These are phyloP conservation scores for Leccinum griseonigrum DNA, from an alignment of 1,284 basidiomycete species.

Conservation along the genomic window DNA sequence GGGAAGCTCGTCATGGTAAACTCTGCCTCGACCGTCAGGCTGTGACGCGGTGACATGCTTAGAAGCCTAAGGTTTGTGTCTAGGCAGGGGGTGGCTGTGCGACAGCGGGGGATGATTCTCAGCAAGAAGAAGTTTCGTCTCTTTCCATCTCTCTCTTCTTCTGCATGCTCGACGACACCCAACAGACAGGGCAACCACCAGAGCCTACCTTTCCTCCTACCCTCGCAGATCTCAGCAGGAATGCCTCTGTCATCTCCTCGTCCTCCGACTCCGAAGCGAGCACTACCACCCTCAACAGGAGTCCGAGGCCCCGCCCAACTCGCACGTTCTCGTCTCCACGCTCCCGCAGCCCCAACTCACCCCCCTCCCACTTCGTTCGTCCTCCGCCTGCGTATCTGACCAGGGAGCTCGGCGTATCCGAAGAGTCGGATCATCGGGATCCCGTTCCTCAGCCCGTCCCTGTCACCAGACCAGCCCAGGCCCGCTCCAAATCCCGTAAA, in stretches of 20 bases:
- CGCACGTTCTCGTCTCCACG: slow-evolving; percentile 68
- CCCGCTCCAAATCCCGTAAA: slow-evolving; percentile 35
- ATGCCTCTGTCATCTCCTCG: slow-evolving; percentile 72
- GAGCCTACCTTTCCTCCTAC: slow-evolving; percentile 35
- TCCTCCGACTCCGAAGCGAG: slow-evolving; percentile 60
- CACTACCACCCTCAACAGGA: slow-evolving; percentile 40
- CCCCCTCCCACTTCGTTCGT: slow-evolving; percentile 41
- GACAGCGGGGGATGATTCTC: slow-evolving; percentile 16
- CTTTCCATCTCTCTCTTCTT: neutral
- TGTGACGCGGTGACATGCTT: no score
- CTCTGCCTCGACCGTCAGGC: neutral
- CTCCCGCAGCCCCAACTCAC: slow-evolving; percentile 51
- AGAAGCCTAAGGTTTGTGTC: neutral
- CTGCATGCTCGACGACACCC: neutral
- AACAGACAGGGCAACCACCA: neutral
- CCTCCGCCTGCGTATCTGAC: slow-evolving; percentile 60
- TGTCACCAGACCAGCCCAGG: slow-evolving; percentile 6
- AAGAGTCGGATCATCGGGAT: slow-evolving; percentile 27
- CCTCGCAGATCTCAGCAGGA: slow-evolving; percentile 67
- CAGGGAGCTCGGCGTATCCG: slow-evolving; percentile 51
- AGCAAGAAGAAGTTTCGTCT: slow-evolving; percentile 6
- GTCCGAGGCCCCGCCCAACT: slow-evolving; percentile 54
- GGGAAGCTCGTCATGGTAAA: neutral
- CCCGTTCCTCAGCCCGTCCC: slow-evolving; percentile 8
- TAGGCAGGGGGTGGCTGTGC: slow-evolving; percentile 28